These are phyloP conservation scores for Clitopilus passeckerianus DNA, from an alignment of 768 basidiomycete species.

Conservation along the genomic window DNA sequence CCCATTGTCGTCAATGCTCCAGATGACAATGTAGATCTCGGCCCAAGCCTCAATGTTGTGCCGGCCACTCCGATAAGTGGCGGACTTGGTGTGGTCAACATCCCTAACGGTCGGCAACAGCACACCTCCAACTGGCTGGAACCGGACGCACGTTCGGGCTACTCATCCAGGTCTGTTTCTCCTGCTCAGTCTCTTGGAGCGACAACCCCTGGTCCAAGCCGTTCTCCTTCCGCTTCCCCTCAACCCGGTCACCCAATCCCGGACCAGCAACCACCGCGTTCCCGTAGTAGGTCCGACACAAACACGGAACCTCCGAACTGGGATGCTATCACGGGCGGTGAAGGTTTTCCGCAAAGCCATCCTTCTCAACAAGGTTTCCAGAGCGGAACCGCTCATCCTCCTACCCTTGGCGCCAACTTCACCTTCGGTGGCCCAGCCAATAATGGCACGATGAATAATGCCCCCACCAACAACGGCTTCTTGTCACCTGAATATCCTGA, in stretches of 20 bases:
- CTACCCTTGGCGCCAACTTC: constrained; percentile 21
- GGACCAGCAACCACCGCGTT: constrained; percentile 31
- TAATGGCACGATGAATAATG: constrained; percentile 1
- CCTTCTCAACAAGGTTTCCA: constrained; percentile 16
- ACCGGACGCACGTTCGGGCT: constrained; percentile 6
- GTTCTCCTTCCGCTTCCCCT: constrained; percentile 17
- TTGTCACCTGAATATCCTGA: constrained; percentile 19
- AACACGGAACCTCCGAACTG: constrained; percentile 51
- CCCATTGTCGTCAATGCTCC: constrained; percentile 55
- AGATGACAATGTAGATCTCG: constrained; percentile 40
- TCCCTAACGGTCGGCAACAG: constrained; percentile 41
- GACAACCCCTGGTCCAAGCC: constrained; percentile 21
- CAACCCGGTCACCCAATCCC: constrained; percentile 18
- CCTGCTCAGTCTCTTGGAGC: constrained; percentile 6
- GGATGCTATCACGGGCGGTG: constrained; percentile 27
- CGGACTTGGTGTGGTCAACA: constrained; percentile 41
- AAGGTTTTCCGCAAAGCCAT: constrained; percentile 22
- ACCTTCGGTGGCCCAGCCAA: constrained; percentile 21
- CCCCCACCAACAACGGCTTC: constrained; percentile 13
- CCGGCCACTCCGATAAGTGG: constrained; percentile 79
- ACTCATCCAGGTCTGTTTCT: constrained; percentile 16
- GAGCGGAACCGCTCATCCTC: constrained; percentile 15
- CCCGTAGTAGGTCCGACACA: constrained; percentile 59
- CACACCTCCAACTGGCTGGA: constrained; percentile 10
- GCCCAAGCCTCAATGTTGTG: constrained; percentile 72